Evolutionary conservation across 2,329 filamentous ascomycete genomes (phyloP).

Genomic region (Sarocladium brachiariae): DNA sequence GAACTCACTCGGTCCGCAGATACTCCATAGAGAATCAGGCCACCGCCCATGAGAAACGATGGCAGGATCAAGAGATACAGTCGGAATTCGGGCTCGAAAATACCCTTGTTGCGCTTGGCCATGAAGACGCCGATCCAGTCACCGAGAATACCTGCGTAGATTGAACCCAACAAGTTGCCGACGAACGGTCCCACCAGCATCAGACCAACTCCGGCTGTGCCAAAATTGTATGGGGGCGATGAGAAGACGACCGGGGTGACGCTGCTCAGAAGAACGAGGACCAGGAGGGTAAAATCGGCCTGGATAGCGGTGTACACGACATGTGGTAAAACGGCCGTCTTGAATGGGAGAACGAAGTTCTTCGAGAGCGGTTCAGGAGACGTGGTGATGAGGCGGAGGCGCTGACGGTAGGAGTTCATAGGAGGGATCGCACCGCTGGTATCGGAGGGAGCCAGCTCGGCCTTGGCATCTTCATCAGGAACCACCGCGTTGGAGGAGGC

Average conservation of each 20-base stretch:
- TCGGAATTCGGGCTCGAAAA: constrained; percentile 39
- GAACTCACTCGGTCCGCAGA: constrained; percentile 26
- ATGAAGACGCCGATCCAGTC: constrained; percentile 31
- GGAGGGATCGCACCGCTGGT: background rate
- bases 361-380: background rate
- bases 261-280: constrained; percentile 4
- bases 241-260: background rate
- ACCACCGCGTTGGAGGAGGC: background rate
- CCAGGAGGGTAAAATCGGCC: background rate
- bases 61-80: constrained; percentile 25
- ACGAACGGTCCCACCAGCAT: constrained; percentile 26
- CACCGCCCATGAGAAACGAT: constrained; percentile 26
- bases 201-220: constrained; percentile 18
- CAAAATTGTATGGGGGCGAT: background rate
- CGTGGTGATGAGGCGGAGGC: background rate
- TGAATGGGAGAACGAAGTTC: background rate
- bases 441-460: background rate
- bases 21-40: constrained; percentile 32
- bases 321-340: background rate
- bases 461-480: background rate
- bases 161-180: constrained; percentile 29
- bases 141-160: constrained; percentile 32
- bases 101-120: constrained; percentile 28
- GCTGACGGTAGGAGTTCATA: background rate
- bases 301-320: constrained; percentile 6